Evolutionary conservation across 768 basidiomycete genomes (phyloP).

Genomic region (Tylopilus balloui): DNA sequence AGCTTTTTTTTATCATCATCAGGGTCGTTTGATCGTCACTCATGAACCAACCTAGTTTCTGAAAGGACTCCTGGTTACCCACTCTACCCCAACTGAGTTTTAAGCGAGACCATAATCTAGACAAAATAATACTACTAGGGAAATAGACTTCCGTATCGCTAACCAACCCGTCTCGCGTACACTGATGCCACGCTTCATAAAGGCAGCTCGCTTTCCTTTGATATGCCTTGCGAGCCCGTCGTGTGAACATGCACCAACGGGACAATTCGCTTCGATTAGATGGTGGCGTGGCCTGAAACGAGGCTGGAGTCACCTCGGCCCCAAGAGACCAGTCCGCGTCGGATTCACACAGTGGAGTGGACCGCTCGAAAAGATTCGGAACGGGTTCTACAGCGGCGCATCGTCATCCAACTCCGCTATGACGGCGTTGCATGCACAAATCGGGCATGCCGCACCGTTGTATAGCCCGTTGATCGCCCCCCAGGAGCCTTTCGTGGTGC

Average conservation of each 20-base stretch:
- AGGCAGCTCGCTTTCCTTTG: slow-evolving; percentile 14
- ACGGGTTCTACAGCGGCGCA: background rate
- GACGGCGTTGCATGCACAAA: background rate
- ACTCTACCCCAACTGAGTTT: no score
- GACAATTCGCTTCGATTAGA: slow-evolving; percentile 6
- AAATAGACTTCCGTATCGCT: background rate
- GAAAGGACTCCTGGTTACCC: no score
- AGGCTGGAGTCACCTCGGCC: background rate
- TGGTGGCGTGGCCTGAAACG: slow-evolving; percentile 16
- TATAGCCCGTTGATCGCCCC: slow-evolving; percentile 10
- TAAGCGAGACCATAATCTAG: no score
- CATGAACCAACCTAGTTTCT: no score
- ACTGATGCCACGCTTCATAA: slow-evolving; percentile 6
- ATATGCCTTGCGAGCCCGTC: slow-evolving; percentile 9
- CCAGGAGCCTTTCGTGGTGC: background rate
- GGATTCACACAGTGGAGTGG: no score
- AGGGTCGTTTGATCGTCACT: no score
- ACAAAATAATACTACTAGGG: no score
- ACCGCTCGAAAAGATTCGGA: background rate
- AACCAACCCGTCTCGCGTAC: background rate
- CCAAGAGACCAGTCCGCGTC: background rate
- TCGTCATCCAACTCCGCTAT: slow-evolving; percentile 6
- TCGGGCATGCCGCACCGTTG: no score
- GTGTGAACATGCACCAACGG: slow-evolving; percentile 24
- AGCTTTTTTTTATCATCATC: background rate